A percentile compares a stretch with the other conserved stretches of the same genome.
phyloP scores from a whole-genome alignment of 805 yeast genomes.

The Hanseniaspora thailandica region DNA sequence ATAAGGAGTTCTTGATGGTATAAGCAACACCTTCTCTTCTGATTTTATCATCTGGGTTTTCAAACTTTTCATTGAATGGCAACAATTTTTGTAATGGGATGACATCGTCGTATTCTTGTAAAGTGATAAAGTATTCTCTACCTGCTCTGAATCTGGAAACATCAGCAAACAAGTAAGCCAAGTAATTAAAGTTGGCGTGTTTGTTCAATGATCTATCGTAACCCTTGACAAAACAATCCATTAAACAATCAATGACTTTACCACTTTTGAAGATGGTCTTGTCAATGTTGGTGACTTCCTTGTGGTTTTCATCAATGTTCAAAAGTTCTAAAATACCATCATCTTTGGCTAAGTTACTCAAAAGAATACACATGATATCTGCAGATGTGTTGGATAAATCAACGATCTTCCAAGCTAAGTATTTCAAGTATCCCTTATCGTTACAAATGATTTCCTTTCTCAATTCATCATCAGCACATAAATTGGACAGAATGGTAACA shows the following conservation, averaged over 20 bases:
- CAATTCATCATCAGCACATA: constrained; percentile 59
- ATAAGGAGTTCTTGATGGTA: constrained; percentile 78
- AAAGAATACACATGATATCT: constrained; percentile 69
- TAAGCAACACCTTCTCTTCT: constrained; percentile 90
- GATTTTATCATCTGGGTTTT: constrained; percentile 38
- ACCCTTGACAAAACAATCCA: constrained; percentile 86
- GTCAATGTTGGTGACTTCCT: constrained; percentile 30
- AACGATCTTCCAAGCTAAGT: constrained; percentile 39
- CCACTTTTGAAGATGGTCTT: constrained; percentile 44
- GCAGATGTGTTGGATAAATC: constrained; percentile 53
- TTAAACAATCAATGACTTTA: constrained; percentile 60
- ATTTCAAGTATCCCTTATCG: constrained; percentile 47
- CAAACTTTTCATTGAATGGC: constrained; percentile 73
- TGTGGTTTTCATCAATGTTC: constrained; percentile 25
- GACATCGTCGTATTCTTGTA: constrained; percentile 61
- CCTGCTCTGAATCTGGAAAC: constrained; percentile 64
- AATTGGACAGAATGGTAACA: constrained; percentile 66
- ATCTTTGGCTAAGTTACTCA: constrained; percentile 76
- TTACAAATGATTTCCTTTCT: constrained; percentile 49
- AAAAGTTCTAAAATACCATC: constrained; percentile 49
- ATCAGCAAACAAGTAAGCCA: constrained; percentile 83
- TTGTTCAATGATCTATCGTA: constrained; percentile 58
- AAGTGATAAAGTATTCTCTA: constrained; percentile 63
- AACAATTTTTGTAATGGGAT: constrained; percentile 72
- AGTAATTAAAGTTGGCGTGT: constrained; percentile 66